Evolutionary conservation across 1,284 basidiomycete species (phyloP).

Genomic region (Hemileia vastatrix): DNA sequence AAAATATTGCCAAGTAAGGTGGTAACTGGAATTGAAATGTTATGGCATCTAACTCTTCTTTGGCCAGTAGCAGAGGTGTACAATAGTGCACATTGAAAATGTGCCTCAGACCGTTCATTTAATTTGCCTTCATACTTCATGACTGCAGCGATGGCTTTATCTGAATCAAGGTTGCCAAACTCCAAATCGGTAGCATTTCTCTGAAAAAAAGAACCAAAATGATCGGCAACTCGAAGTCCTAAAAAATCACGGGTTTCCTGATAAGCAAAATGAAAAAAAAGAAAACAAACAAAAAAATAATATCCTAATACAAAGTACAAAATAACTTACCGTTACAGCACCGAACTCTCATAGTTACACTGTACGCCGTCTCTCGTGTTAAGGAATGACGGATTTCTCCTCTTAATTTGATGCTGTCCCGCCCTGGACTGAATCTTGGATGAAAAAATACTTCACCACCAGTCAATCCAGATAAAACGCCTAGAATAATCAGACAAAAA

Average conservation of each 20-base stretch:
- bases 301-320: neutral
- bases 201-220: conserved; percentile 75
- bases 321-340: conserved; percentile 63
- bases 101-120: conserved; percentile 65
- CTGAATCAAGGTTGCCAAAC: conserved; percentile 69
- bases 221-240: conserved; percentile 63
- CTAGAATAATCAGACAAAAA: conserved; percentile 44
- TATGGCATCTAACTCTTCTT: conserved; percentile 74
- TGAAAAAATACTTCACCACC: conserved; percentile 94
- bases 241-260: conserved; percentile 6
- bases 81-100: conserved; percentile 79
- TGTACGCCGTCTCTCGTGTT: conserved; percentile 65
- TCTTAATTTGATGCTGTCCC: conserved; percentile 59
- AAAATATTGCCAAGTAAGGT: conserved; percentile 84
- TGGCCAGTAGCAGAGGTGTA: conserved; percentile 74
- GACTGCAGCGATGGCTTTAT: conserved; percentile 63
- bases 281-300: neutral
- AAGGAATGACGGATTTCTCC: conserved; percentile 66
- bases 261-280: neutral
- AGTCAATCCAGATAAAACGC: conserved; percentile 60
- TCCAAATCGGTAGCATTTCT: conserved; percentile 66
- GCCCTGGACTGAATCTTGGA: conserved; percentile 67
- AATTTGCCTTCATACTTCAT: conserved; percentile 58
- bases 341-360: conserved; percentile 70
- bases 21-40: conserved; percentile 71